Percentiles rank a stretch among this genome's conserved stretches.
Conservation (phyloP, 306 rosid genomes). For the Quercus mongolica region DNA sequence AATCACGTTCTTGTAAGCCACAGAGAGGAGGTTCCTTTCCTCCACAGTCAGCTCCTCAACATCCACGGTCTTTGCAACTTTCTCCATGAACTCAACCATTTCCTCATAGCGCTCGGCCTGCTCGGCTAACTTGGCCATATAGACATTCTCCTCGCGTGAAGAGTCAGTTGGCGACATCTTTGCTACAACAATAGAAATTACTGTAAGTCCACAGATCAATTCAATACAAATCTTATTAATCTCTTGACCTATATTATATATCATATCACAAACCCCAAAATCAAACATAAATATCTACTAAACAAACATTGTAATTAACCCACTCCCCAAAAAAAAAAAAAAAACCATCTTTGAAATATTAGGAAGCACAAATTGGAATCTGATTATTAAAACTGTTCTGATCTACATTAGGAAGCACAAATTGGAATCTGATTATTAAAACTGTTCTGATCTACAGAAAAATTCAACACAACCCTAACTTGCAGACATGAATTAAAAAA, state of each 20-base stretch:
- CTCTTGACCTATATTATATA: neutral
- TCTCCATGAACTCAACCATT: conserved; percentile 98
- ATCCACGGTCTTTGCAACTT: conserved; percentile 79
- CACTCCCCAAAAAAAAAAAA: neutral
- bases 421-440: neutral
- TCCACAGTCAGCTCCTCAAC: conserved; percentile 82
- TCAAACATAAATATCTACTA: neutral
- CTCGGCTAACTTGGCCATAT: conserved; percentile 91
- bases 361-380: neutral
- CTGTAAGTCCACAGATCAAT: conserved; percentile 7
- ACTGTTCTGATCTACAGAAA: neutral
- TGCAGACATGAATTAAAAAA: neutral
- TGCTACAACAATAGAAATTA: neutral
- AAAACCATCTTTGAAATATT: conserved; percentile 2
- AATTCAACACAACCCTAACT: neutral
- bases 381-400: neutral
- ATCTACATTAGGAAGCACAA: neutral
- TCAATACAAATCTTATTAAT: neutral
- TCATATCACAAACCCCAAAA: neutral
- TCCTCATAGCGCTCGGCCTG: conserved; percentile 94
- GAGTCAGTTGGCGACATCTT: conserved; percentile 53
- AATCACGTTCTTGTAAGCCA: conserved; percentile 93
- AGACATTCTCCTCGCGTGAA: conserved; percentile 82
- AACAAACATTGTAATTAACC: neutral
- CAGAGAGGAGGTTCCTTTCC: conserved; percentile 90